These are phyloP conservation scores for Pleurotus ostreatus DNA, from an alignment of 768 basidiomycete genomes.

Conservation along the genomic window DNA sequence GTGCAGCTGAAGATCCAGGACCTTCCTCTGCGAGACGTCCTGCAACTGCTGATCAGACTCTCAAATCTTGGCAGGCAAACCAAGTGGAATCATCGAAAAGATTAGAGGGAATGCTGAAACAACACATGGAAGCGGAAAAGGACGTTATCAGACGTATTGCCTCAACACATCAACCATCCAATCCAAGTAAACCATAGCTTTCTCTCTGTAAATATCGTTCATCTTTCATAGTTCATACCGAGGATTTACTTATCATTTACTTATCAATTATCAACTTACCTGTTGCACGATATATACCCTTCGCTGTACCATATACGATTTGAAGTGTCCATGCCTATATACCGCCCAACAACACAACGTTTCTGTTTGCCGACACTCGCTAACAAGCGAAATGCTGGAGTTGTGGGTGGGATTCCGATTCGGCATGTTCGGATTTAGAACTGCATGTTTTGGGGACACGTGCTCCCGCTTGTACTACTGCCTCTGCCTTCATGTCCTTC, in stretches of 20 bases:
- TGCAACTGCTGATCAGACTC: constrained; percentile 25
- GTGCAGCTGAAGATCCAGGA: constrained; percentile 16
- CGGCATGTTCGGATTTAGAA: not conserved
- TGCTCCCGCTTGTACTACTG: not conserved
- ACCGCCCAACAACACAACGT: too few relatives aligned
- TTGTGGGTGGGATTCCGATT: not conserved
- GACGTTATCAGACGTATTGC: constrained; percentile 78
- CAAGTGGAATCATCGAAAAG: constrained; percentile 57
- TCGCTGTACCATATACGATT: constrained; percentile 8
- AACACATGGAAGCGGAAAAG: constrained; percentile 82
- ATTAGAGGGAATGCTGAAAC: constrained; percentile 75
- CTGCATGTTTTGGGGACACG: constrained; percentile 9
- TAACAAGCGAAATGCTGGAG: not conserved
- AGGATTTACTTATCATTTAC: constrained; percentile 21
- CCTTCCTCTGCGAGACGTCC: constrained; percentile 7
- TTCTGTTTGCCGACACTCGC: too few relatives aligned
- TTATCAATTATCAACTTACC: not conserved
- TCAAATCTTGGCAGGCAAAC: constrained; percentile 28
- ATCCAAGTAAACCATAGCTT: constrained; percentile 17
- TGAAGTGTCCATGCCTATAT: not conserved
- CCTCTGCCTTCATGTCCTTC: constrained; percentile 4
- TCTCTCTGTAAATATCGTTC: constrained; percentile 10
- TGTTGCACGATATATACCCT: constrained; percentile 9
- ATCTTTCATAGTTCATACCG: constrained; percentile 16
- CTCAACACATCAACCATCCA: constrained; percentile 22